Evolutionary conservation across 805 yeast species (phyloP), one percentile per base, ranked within the genome.

Genomic region (Jamesozyma piceae): DNA sequence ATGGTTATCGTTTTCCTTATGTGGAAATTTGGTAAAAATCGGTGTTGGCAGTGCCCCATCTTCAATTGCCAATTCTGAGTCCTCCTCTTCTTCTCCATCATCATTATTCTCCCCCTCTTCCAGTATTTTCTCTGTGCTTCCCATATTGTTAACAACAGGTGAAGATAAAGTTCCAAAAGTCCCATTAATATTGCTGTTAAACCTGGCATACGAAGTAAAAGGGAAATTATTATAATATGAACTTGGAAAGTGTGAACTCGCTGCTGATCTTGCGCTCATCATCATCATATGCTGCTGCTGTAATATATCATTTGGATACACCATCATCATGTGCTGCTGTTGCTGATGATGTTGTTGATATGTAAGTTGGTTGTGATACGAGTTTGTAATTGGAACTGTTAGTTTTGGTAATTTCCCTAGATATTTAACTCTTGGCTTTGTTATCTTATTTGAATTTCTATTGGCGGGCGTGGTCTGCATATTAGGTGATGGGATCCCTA

Each of bases 341-440:
- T 30, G 17, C 13, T 6, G 11, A 11, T 26, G 8, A 11, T 11
- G 28, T 11, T 26, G 28, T 26, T 26, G 28, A n/a, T 3, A n/a
- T n/a, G n/a, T n/a, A n/a, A n/a, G 11, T 11, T 6, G 14, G 35
- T 14, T 9, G 18, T 15, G 14, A 4, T 30, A n/a, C 37, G 22
- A 11, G 34, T 5, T 24, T 11, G 28, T 6, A 6, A 11, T 24
- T 11, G 6, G 28, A 6, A 24, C 11, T 24, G 28, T 24, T 24
- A 24, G 10, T 14, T 10, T 14, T 5, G 40, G 29, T 28, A 31
- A 22, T 33, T 44, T 48, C 5, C 64, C 64, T 28, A 58, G 30
- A 37, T 58, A 60, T 41, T 51, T 56, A 11, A 60, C 63, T 15
- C 57, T 50, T 13, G 58, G 58, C 38, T 50, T 55, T 31, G 50